These are phyloP conservation scores for Bauhinia variegata DNA, from an alignment of 306 rosid genomes.

Conservation along the genomic window DNA sequence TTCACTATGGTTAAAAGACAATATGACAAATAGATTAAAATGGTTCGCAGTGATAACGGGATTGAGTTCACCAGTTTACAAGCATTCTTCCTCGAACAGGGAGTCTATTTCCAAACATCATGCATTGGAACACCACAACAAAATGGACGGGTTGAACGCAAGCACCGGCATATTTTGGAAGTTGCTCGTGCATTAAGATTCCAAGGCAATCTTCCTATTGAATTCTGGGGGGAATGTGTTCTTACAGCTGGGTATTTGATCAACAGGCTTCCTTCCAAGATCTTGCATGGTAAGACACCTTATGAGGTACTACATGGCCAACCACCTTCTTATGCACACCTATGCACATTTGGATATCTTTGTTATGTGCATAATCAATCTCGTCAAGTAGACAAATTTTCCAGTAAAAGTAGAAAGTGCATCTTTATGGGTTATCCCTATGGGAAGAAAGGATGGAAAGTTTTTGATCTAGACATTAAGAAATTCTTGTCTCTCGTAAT, in stretches of 20 bases:
- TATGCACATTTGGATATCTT: constrained; percentile 1
- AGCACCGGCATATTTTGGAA: not conserved
- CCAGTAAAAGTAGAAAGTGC: no score
- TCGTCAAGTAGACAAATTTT: no score
- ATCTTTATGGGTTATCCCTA: constrained; percentile 21
- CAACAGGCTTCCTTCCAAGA: not conserved
- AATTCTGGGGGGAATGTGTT: no score
- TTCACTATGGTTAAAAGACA: not conserved
- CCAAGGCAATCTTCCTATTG: not conserved
- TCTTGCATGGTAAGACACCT: not conserved
- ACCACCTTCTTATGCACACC: no score
- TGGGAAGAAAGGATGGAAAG: not conserved
- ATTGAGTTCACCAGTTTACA: not conserved
- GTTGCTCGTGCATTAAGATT: not conserved
- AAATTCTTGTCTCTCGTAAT: no score
- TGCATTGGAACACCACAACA: constrained; percentile 13
- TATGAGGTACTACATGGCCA: not conserved
- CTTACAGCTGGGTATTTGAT: not conserved
- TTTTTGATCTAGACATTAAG: not conserved
- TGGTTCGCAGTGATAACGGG: not conserved
- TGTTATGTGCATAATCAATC: constrained; percentile 12
- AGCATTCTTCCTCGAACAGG: not conserved
- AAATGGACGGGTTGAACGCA: not conserved
- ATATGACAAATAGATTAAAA: not conserved
- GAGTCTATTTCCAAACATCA: not conserved